phyloP scores from a whole-genome alignment of 1,139 yeast species.

The Debaryomyces coudertii region DNA sequence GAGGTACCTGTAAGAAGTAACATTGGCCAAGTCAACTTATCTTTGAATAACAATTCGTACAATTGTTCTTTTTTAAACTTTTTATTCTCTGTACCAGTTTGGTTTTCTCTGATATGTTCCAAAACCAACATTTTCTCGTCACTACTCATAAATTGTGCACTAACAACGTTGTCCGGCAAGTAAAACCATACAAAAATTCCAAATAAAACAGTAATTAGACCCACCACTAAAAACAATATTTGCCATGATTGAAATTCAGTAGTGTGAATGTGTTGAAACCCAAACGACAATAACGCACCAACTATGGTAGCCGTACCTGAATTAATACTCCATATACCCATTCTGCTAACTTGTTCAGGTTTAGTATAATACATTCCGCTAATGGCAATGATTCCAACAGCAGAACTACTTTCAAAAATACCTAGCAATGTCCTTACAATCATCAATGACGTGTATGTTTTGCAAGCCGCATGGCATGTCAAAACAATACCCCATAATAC shows the following conservation, averaged over 20 bases:
- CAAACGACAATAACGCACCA: conserved; percentile 46
- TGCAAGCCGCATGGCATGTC: conserved; percentile 28
- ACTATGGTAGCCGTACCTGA: conserved; percentile 44
- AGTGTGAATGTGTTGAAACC: conserved; percentile 41
- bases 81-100: conserved; percentile 24
- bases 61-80: conserved; percentile 28
- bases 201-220: conserved; percentile 35
- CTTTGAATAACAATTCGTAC: conserved; percentile 34
- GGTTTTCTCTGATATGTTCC: conserved; percentile 34
- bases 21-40: conserved; percentile 42
- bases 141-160: conserved; percentile 31
- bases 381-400: conserved; percentile 46
- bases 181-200: conserved; percentile 31
- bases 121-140: conserved; percentile 34
- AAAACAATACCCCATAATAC: conserved; percentile 38
- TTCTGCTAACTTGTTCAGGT: conserved; percentile 39
- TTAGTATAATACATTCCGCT: conserved; percentile 48
- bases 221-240: conserved; percentile 42
- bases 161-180: conserved; percentile 38
- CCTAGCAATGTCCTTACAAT: conserved; percentile 36
- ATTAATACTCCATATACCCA: conserved; percentile 43
- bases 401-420: conserved; percentile 43
- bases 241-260: conserved; percentile 37
- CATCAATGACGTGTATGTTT: conserved; percentile 34
- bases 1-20: conserved; percentile 36